phyloP scores from a whole-genome alignment of 768 basidiomycete genomes.

The Suillus subaureus region DNA sequence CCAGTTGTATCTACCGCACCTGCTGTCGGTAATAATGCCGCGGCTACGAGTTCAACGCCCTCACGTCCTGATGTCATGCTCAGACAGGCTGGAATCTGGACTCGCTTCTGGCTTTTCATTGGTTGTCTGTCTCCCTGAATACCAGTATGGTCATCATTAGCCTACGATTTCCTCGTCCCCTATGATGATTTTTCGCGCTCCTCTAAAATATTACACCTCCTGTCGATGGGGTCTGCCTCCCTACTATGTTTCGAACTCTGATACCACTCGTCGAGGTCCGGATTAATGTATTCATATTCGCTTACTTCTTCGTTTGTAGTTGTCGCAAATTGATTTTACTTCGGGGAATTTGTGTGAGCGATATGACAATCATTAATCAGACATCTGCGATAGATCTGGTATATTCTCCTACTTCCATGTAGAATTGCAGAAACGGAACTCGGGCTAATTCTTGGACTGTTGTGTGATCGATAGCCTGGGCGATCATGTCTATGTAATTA shows the following conservation, averaged over 20 bases:
- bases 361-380: neutral
- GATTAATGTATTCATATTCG: neutral
- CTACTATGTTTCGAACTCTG: neutral
- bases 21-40: neutral
- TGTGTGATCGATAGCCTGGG: too few relatives aligned
- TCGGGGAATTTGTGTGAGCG: neutral
- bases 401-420: neutral
- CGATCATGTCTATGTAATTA: too few relatives aligned
- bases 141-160: constrained; percentile 23
- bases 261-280: neutral
- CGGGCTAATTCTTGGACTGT: too few relatives aligned
- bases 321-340: too few relatives aligned
- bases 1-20: neutral
- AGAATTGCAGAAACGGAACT: neutral
- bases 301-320: neutral
- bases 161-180: neutral
- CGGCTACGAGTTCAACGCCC: neutral
- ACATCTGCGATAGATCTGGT: neutral
- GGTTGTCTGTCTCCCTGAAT: neutral
- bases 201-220: neutral
- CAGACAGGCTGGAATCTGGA: neutral
- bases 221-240: neutral
- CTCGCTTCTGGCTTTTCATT: neutral
- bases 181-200: neutral
- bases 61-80: neutral